phyloP scores from a whole-genome alignment of 139 green algal species.

The Pseudopediastrum boryanum region DNA sequence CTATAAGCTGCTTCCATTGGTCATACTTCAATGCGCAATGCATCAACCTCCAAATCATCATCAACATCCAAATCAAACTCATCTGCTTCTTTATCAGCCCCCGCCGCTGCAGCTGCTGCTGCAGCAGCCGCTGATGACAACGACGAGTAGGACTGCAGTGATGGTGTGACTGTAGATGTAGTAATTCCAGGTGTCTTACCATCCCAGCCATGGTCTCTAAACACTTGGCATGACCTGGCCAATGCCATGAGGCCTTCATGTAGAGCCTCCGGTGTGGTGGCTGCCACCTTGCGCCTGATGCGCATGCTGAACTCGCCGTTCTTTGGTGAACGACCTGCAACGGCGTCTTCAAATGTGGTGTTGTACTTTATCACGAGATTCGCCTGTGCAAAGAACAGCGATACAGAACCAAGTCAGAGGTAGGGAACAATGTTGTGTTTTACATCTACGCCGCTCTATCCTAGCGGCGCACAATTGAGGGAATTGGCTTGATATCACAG shows the following conservation, averaged over 20 bases:
- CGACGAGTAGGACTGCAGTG: neutral
- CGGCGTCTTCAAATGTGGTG: constrained; percentile 37
- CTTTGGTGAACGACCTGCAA: constrained; percentile 7
- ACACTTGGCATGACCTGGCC: constrained; percentile 23
- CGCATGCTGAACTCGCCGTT: constrained; percentile 35
- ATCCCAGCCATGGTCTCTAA: constrained; percentile 34
- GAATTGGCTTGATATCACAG: too few relatives aligned
- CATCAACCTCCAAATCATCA: neutral
- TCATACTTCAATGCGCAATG: too few relatives aligned
- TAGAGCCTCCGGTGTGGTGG: constrained; percentile 1
- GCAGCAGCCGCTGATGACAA: neutral
- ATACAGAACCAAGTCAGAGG: too few relatives aligned
- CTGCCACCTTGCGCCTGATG: constrained; percentile 25
- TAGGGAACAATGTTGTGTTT: too few relatives aligned
- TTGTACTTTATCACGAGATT: constrained; percentile 43
- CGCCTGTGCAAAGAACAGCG: too few relatives aligned
- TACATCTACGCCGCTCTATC: too few relatives aligned
- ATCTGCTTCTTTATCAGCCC: neutral
- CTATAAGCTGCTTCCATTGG: too few relatives aligned
- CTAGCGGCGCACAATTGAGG: too few relatives aligned
- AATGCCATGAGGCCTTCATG: neutral
- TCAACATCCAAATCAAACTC: neutral
- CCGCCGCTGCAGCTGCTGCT: neutral
- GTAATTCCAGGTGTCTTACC: constrained; percentile 33
- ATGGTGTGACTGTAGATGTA: neutral